These are phyloP conservation scores for Amylocarpus encephaloides DNA, from an alignment of 2,329 filamentous ascomycete species.

Conservation along the genomic window DNA sequence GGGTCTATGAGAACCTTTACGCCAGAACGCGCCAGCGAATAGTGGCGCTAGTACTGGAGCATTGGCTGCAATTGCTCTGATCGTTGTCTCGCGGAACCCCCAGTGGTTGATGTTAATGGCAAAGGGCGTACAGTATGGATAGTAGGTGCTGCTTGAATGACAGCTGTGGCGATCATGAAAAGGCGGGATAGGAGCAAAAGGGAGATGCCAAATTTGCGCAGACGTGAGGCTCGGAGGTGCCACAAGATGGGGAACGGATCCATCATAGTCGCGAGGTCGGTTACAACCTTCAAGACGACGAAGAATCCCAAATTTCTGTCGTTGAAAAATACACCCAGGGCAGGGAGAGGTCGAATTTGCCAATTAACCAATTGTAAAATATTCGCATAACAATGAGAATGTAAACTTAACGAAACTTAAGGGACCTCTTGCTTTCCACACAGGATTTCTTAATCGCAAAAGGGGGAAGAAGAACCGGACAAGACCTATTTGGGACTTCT, in stretches of 20 bases:
- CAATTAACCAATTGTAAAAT: too few relatives aligned
- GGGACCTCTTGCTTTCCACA: too few relatives aligned
- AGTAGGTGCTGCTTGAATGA: slow-evolving; percentile 25
- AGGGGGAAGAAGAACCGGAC: too few relatives aligned
- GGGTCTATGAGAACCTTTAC: background rate
- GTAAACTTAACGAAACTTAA: too few relatives aligned
- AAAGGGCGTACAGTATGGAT: slow-evolving; percentile 26
- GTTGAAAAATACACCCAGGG: background rate
- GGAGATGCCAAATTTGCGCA: slow-evolving; percentile 31
- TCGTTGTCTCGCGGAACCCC: slow-evolving; percentile 34
- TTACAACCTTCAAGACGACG: slow-evolving; percentile 21
- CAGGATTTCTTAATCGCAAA: too few relatives aligned
- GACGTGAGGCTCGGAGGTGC: slow-evolving; percentile 28
- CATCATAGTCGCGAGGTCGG: slow-evolving; percentile 30
- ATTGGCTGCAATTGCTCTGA: slow-evolving; percentile 34
- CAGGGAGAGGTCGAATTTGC: background rate
- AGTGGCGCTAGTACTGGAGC: slow-evolving; percentile 31
- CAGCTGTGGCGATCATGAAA: slow-evolving; percentile 2
- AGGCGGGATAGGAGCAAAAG: slow-evolving; percentile 29
- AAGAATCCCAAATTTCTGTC: slow-evolving; percentile 4
- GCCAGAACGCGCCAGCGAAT: slow-evolving; percentile 29
- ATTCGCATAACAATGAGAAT: too few relatives aligned
- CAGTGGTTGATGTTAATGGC: slow-evolving; percentile 34
- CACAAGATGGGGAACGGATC: slow-evolving; percentile 33
- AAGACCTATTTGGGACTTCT: too few relatives aligned